A percentile compares a stretch with the other conserved stretches of the same genome.
phyloP scores from a whole-genome alignment of 2,329 filamentous ascomycete genomes.

The Paecilomyces variotii region DNA sequence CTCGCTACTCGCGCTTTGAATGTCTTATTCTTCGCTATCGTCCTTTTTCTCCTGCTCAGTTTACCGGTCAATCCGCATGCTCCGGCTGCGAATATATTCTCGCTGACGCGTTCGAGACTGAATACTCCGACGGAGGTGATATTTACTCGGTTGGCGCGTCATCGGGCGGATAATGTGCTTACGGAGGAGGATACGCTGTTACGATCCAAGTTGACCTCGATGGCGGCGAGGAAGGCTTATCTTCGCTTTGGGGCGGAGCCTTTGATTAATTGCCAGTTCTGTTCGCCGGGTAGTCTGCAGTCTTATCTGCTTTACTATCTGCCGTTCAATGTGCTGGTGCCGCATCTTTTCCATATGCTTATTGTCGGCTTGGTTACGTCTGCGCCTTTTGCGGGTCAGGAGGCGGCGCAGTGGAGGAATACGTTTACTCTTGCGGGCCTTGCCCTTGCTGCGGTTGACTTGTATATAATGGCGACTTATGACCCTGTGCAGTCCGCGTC shows the following conservation, averaged over 20 bases:
- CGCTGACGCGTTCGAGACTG: constrained; percentile 67
- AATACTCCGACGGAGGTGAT: constrained; percentile 79
- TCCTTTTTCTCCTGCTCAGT: constrained; percentile 52
- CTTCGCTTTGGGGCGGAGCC: constrained; percentile 71
- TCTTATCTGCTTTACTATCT: constrained; percentile 76
- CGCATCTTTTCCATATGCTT: constrained; percentile 73
- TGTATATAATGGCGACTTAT: constrained; percentile 59
- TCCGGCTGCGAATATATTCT: constrained; percentile 61
- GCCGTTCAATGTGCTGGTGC: constrained; percentile 57
- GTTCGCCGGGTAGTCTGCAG: constrained; percentile 58
- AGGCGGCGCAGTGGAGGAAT: constrained; percentile 61
- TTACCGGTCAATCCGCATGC: constrained; percentile 58
- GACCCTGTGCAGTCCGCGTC: constrained; percentile 48
- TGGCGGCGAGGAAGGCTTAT: constrained; percentile 71
- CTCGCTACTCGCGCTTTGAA: constrained; percentile 34
- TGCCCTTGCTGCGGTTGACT: constrained; percentile 54
- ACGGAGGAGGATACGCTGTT: constrained; percentile 55
- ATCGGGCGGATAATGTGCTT: constrained; percentile 33
- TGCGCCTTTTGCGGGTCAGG: constrained; percentile 52
- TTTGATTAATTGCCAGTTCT: constrained; percentile 73
- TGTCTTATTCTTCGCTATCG: constrained; percentile 46
- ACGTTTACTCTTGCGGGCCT: constrained; percentile 58
- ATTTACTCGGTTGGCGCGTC: constrained; percentile 60
- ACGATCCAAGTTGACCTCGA: constrained; percentile 58
- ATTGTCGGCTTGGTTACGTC: constrained; percentile 68